Base-by-base conservation (phyloP, 768 basidiomycete species). In the Crassisporium funariophilum region DNA sequence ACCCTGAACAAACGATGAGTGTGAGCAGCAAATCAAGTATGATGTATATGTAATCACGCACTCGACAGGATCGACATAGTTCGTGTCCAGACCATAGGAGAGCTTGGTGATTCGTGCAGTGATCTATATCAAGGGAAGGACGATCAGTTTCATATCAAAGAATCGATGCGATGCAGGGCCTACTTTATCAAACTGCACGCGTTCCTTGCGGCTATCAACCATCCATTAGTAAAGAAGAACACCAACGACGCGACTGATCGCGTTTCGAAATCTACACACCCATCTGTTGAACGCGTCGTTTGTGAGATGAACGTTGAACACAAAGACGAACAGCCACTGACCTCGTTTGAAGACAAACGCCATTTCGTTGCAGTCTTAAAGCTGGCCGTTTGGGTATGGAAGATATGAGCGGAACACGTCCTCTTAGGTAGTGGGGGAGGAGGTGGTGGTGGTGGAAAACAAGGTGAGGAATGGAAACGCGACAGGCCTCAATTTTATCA, bases 31-130 rank as follows among this genome's bases (percentile, higher is more conserved):
- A 50, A 5, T n/a, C 4, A 17, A 41, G 20, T 27, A 41, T 7
- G 51, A 42, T 20, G 11, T 58, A n/a, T 21, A 29, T 19, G 20
- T 22, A 4, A 24, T 17, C 21, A 55, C 86, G 44, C 61, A 90
- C 91, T 97, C 95, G 27, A 97, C 88, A 4, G 97, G 89, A 57
- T 97, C 91, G 17, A 99, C 85, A 53, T 92, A 88, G 60, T 95
- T 87, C 46, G 79, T 74, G 66, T 99, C 95, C 16, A 99, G 83
- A 49, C 97, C 97, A 66, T 98, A 98, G 61, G 93, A 97, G 13
- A 99, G 81, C 71, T 93, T 93, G 62, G 83, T 81, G 54, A 94
- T 83, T 56, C 91, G 76, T 8, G 89, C 82, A 1, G 91, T 94
- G 66, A 93, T 93, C 91, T 93, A 47, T 8, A 22, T 10, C 31